Base-by-base conservation (phyloP, 352 stramenopile genomes). In the Pythium sukuiense region DNA sequence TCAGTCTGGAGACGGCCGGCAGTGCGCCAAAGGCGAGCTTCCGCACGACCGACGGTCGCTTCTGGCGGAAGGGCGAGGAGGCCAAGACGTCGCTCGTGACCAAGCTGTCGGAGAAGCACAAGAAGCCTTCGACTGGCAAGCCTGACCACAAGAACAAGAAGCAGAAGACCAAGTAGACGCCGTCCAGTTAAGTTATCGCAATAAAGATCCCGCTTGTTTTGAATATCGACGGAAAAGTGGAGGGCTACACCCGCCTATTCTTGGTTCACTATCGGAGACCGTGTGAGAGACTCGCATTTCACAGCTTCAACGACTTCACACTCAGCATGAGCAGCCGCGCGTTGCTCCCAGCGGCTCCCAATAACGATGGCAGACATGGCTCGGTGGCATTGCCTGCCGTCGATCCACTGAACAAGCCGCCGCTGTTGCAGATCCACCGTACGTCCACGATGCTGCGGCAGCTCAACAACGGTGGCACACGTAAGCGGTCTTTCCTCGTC, bases 21-120 rank as follows among this genome's bases (percentile, higher is more conserved):
- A 95, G 92, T 37, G 81, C 78, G 6, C 96, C 97, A 14, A 98
- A 98, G 69, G 88, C 85, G 45, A 97, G 86, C 59, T 99, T 97
- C 76, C 82, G 93, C 32, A 74, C 86, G 32, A 76, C 70, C 11
- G 86, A 97, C 33, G 91, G 91, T 11, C 83, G 88, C 65, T 93
- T 93, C 66, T 97, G 88, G 87, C 89, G 68, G 69, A 96, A 97
- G 75, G 84, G 78, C n/a, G 84, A 95, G 49, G 87, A 93, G 59
- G 83, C 81, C 29, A 95, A 95, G 71, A 84, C 86, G 61, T 87
- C 81, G 54, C 70, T 95, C 26, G 86, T 80, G 52, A 92, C 89
- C 69, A 91, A 88, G 70, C 77, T 93, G 46, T 92, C 86, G 45
- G 72, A 83, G 59, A 82, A 89, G 69, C 73, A 73, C 56, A 83